Percentiles rank a stretch among this genome's conserved stretches.
Conservation (phyloP, 129 eudicot genomes). For the Logfia minima region DNA sequence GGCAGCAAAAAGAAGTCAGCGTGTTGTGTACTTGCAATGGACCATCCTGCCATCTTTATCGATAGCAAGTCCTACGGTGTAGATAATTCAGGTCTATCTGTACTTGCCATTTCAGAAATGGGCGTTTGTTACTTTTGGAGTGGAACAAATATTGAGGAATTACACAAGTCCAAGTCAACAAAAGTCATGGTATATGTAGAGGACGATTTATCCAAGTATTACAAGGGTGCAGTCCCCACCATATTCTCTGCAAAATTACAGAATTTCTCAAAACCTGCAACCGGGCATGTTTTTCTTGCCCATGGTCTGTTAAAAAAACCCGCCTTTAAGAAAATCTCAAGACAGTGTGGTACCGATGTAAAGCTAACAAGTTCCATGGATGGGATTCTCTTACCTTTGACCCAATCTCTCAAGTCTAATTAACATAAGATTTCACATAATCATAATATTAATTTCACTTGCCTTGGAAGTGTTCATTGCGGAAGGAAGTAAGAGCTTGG, state of each 20-base stretch:
- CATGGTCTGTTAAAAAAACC: slow-evolving; percentile 83
- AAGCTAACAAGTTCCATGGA: slow-evolving; percentile 55
- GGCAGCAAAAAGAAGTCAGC: slow-evolving; percentile 75
- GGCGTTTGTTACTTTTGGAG: slow-evolving; percentile 86
- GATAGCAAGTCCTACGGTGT: slow-evolving; percentile 45
- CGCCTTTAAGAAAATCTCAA: slow-evolving; percentile 63
- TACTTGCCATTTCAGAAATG: slow-evolving; percentile 79
- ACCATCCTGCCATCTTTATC: slow-evolving; percentile 81
- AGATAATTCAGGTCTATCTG: slow-evolving; percentile 51
- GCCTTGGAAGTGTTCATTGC: no score
- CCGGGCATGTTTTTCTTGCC: slow-evolving; percentile 67
- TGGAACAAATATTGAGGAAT: slow-evolving; percentile 56
- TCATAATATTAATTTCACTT: no score
- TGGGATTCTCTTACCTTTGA: slow-evolving; percentile 69
- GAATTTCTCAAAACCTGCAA: slow-evolving; percentile 37
- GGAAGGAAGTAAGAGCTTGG: no score
- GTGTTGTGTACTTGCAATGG: slow-evolving; percentile 80
- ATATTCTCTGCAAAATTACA: slow-evolving; percentile 80
- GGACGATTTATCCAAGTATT: slow-evolving; percentile 40
- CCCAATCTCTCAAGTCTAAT: slow-evolving; percentile 62
- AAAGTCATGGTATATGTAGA: slow-evolving; percentile 48
- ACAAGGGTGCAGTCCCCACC: slow-evolving; percentile 53
- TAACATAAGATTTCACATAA: no score
- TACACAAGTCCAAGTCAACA: slow-evolving; percentile 63
- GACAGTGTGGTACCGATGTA: slow-evolving; percentile 65